A percentile compares a stretch with the other conserved stretches of the same genome.
Evolutionary conservation across 1,284 basidiomycete genomes (phyloP).

Genomic region (Ceratobasidium sp.): DNA sequence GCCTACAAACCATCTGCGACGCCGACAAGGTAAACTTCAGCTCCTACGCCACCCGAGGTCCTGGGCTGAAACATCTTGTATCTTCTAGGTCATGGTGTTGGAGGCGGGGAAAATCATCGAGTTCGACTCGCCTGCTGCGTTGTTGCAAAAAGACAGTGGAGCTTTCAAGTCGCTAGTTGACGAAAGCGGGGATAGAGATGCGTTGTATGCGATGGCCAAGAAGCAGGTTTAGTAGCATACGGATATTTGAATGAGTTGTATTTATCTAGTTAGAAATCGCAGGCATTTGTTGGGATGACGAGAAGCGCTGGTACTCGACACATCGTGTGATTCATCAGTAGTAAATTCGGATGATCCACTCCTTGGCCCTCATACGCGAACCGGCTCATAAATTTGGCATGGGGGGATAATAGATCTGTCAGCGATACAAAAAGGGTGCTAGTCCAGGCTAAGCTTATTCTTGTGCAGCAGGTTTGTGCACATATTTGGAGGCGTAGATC

Average conservation of each 20-base stretch:
- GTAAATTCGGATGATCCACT: too few species aligned
- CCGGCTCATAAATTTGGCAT: too few species aligned
- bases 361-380: too few species aligned
- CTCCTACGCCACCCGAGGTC: background rate
- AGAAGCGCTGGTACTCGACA: too few species aligned
- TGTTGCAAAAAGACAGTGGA: constrained; percentile 56
- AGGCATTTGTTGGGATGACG: background rate
- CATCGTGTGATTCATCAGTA: too few species aligned
- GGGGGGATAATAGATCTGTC: too few species aligned
- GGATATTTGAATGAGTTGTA: background rate
- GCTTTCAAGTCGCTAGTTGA: constrained; percentile 57
- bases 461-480: too few species aligned
- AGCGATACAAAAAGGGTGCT: too few species aligned
- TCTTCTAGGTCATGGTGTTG: constrained; percentile 47
- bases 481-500: too few species aligned
- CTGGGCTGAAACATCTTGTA: background rate
- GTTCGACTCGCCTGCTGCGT: constrained; percentile 56
- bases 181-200: constrained; percentile 57
- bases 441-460: too few species aligned
- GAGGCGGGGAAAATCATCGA: constrained; percentile 52
- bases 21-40: constrained; percentile 59
- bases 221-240: background rate
- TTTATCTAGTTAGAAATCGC: background rate
- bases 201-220: constrained; percentile 53
- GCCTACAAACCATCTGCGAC: constrained; percentile 77